Evolutionary conservation across 108 stramenopile genomes (phyloP).

Genomic region (Fistulifera pelliculosa): DNA sequence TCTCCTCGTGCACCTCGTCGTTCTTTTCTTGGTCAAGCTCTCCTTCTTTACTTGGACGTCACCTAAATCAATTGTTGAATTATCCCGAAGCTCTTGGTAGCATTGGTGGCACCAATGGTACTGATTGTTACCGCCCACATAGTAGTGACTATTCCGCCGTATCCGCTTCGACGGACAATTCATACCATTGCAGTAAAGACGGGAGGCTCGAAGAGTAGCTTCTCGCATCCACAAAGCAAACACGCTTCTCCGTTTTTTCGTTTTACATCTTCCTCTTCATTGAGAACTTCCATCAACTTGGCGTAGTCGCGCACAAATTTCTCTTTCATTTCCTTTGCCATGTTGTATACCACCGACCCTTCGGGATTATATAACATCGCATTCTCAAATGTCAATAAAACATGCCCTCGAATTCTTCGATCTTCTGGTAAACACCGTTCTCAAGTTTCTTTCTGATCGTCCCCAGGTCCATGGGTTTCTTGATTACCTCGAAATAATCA

Average conservation of each 20-base stretch:
- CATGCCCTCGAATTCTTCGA: constrained; percentile 83
- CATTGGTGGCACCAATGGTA: constrained; percentile 95
- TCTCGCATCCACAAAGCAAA: constrained; percentile 86
- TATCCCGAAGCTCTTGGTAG: constrained; percentile 86
- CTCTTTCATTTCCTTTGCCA: constrained; percentile 81
- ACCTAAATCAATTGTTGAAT: constrained; percentile 72
- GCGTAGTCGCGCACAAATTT: constrained; percentile 68
- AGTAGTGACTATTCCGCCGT: constrained; percentile 92
- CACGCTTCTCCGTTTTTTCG: constrained; percentile 93
- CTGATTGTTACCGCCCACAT: constrained; percentile 88
- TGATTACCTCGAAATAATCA: constrained; percentile 93
- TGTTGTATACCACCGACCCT: constrained; percentile 62
- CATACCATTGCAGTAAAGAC: constrained; percentile 97
- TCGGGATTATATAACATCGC: constrained; percentile 96
- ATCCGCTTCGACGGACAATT: constrained; percentile 91
- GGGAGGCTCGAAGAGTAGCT: constrained; percentile 93
- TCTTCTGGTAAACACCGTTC: constrained; percentile 77
- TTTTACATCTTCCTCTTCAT: constrained; percentile 81
- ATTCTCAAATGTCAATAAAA: constrained; percentile 91
- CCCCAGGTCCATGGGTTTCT: constrained; percentile 96
- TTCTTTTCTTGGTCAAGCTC: constrained; percentile 93
- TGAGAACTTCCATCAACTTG: constrained; percentile 59
- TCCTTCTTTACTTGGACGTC: constrained; percentile 85
- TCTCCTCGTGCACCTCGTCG: constrained; percentile 87
- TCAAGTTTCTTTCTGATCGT: constrained; percentile 90